phyloP scores from a whole-genome alignment of 768 basidiomycete species.

The Collybiopsis confluens region DNA sequence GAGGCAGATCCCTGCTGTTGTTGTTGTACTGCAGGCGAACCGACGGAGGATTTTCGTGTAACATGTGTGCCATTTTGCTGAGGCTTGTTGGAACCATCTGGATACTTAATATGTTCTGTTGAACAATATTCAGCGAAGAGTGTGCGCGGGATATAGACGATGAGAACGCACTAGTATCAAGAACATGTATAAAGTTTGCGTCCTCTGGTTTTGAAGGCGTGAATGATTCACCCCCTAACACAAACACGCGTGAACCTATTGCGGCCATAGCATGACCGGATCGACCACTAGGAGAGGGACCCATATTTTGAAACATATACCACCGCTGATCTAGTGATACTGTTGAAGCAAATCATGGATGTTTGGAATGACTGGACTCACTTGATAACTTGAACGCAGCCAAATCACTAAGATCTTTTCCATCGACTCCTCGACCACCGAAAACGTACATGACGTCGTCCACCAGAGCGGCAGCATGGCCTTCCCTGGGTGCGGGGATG shows the following conservation, averaged over 20 bases:
- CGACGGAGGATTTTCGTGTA: conserved; percentile 47
- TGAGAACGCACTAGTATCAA: conserved; percentile 82
- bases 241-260: conserved; percentile 82
- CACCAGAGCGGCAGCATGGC: conserved; percentile 93
- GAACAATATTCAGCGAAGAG: conserved; percentile 8
- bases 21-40: conserved; percentile 27
- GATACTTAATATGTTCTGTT: conserved; percentile 93
- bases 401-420: conserved; percentile 90
- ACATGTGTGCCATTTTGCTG: conserved; percentile 20
- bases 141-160: neutral
- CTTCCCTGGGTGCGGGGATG: conserved; percentile 92
- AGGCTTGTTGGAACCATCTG: conserved; percentile 53
- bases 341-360: conserved; percentile 9
- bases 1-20: conserved; percentile 17
- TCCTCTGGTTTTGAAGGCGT: conserved; percentile 72
- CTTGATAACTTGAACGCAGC: conserved; percentile 97
- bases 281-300: conserved; percentile 85
- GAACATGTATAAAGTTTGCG: conserved; percentile 76
- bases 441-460: conserved; percentile 98
- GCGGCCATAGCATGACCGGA: conserved; percentile 99
- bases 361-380: conserved; percentile 38
- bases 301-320: conserved; percentile 99
- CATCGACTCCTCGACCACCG: conserved; percentile 95
- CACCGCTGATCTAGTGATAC: conserved; percentile 77
- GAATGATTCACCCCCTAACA: conserved; percentile 93